These are phyloP conservation scores for Leccinellum luteum DNA, from an alignment of 768 basidiomycete genomes.

Conservation along the genomic window DNA sequence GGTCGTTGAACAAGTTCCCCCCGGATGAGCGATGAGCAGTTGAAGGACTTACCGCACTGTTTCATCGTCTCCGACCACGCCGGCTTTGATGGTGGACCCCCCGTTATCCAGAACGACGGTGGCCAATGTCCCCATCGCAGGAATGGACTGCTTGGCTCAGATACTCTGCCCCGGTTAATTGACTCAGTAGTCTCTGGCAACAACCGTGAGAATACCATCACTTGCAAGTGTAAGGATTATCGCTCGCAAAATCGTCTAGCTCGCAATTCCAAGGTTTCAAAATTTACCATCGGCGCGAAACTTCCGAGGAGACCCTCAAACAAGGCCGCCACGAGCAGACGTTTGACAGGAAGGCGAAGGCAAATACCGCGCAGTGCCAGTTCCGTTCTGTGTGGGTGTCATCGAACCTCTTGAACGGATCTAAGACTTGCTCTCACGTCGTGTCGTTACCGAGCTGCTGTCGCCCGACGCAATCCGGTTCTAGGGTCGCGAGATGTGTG, in stretches of 20 bases:
- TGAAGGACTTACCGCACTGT: constrained; percentile 22
- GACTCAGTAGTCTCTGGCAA: neutral
- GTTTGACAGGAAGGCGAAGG: constrained; percentile 3
- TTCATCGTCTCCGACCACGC: constrained; percentile 40
- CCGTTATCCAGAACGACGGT: constrained; percentile 87
- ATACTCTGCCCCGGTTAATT: neutral
- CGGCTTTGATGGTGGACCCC: constrained; percentile 77
- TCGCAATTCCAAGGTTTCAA: neutral
- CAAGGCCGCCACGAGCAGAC: neutral
- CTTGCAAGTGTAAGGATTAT: neutral
- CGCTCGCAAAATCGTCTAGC: neutral
- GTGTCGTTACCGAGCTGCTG: neutral
- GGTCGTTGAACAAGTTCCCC: constrained; percentile 1
- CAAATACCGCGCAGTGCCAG: neutral
- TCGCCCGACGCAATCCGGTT: neutral
- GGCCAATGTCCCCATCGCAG: constrained; percentile 16
- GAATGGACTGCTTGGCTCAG: neutral
- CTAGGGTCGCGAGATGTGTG: constrained; percentile 54
- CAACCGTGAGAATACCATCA: constrained; percentile 9
- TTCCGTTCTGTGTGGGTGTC: constrained; percentile 1
- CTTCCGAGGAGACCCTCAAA: constrained; percentile 12
- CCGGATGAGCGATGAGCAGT: neutral
- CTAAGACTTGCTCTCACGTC: neutral
- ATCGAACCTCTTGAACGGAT: neutral
- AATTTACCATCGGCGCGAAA: neutral